Percentiles rank a stretch among this genome's conserved stretches.
Evolutionary conservation across 371 early-diverging fungal genomes (phyloP).

Genomic region (Mortierella sp.): DNA sequence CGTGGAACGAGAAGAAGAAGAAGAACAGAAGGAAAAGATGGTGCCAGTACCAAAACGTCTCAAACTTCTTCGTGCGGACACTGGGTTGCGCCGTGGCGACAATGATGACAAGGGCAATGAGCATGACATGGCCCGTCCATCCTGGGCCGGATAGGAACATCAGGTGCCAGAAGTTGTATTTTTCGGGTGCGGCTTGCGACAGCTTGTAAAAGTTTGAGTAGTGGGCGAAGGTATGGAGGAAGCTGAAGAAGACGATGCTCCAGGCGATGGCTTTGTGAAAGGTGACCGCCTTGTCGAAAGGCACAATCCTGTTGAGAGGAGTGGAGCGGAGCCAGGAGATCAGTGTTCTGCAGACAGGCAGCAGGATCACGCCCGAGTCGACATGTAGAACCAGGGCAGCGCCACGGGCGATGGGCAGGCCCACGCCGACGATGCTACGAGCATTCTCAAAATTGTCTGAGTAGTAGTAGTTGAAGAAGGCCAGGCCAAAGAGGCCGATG

Average conservation of each 20-base stretch:
- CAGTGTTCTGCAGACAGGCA: slow-evolving; percentile 86
- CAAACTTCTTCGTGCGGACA: slow-evolving; percentile 75
- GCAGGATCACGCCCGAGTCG: slow-evolving; percentile 79
- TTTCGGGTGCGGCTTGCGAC: slow-evolving; percentile 29
- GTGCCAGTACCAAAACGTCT: slow-evolving; percentile 88
- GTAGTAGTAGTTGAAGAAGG: slow-evolving; percentile 65
- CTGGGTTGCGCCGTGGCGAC: slow-evolving; percentile 72
- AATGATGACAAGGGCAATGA: slow-evolving; percentile 76
- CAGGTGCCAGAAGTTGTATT: slow-evolving; percentile 48
- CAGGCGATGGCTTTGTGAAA: slow-evolving; percentile 88
- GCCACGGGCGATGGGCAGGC: slow-evolving; percentile 65
- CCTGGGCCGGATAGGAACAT: slow-evolving; percentile 79
- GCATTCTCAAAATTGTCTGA: slow-evolving; percentile 60
- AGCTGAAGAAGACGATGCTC: slow-evolving; percentile 78
- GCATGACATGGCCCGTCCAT: slow-evolving; percentile 81
- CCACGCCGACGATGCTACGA: slow-evolving; percentile 58
- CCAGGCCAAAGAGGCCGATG: slow-evolving; percentile 60
- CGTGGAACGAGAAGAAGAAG: slow-evolving; percentile 82
- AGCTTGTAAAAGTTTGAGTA: slow-evolving; percentile 78
- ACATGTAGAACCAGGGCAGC: slow-evolving; percentile 76
- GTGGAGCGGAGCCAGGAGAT: slow-evolving; percentile 80
- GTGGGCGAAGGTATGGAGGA: slow-evolving; percentile 78
- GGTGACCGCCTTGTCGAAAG: slow-evolving; percentile 84
- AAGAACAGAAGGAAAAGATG: slow-evolving; percentile 88
- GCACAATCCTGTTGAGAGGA: slow-evolving; percentile 76